Percentiles rank a stretch among this genome's conserved stretches.
Conservation (phyloP, 345 rosid genomes). For the Linum tenue region DNA sequence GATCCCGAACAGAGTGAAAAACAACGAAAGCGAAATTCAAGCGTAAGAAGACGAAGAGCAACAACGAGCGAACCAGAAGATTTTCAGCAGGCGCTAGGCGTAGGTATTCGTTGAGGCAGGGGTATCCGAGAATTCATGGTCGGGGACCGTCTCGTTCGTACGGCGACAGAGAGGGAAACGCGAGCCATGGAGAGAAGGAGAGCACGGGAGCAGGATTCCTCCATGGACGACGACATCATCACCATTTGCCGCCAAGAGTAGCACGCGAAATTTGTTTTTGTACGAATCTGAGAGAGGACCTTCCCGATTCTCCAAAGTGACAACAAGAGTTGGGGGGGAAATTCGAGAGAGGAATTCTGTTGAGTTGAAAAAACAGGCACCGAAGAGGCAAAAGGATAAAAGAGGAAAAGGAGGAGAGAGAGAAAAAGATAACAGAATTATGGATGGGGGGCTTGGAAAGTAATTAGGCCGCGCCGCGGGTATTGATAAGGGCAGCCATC, state of each 20-base stretch:
- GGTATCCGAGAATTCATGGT: constrained; percentile 28
- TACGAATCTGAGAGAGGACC: no score
- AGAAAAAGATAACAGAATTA: constrained; percentile 17
- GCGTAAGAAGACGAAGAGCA: neutral
- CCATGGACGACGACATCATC: constrained; percentile 33
- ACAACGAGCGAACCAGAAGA: neutral
- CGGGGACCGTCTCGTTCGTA: constrained; percentile 38
- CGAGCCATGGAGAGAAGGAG: constrained; percentile 33
- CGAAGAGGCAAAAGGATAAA: neutral
- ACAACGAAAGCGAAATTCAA: neutral
- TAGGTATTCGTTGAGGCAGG: constrained; percentile 50
- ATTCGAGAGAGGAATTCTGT: constrained; percentile 4
- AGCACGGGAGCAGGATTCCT: constrained; percentile 33
- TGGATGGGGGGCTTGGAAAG: neutral
- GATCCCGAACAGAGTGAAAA: neutral
- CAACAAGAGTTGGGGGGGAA: neutral
- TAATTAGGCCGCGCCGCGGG: neutral
- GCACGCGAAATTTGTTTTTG: neutral
- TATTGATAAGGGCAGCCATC: neutral
- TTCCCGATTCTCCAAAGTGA: neutral
- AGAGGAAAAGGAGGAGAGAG: neutral
- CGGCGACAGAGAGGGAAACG: constrained; percentile 35
- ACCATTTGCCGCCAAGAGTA: constrained; percentile 29
- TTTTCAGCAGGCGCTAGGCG: constrained; percentile 17
- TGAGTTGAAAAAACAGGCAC: no score